Conservation (phyloP, 768 basidiomycete genomes). For the Kondoa subrosea region DNA sequence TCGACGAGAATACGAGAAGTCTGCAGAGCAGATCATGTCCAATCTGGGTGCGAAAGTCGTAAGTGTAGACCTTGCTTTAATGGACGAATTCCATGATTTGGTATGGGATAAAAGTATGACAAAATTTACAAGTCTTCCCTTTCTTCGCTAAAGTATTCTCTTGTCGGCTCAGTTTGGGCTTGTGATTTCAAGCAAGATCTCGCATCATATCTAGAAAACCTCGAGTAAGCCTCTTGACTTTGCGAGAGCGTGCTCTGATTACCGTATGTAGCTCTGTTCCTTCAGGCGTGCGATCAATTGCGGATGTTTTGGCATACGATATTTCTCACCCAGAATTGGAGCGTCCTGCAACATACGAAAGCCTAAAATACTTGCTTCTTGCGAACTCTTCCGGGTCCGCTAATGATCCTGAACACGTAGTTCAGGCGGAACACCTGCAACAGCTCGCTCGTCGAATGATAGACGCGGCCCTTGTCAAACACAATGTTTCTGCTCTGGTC, state of each 20-base stretch:
- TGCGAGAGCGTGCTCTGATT: background rate
- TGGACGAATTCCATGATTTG: background rate
- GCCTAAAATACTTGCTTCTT: background rate
- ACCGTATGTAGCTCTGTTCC: background rate
- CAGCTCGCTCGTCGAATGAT: background rate
- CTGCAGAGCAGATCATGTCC: background rate
- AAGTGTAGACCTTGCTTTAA: background rate
- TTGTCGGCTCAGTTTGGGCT: too few species aligned
- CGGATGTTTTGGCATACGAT: background rate
- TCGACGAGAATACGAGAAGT: background rate
- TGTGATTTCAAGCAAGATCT: background rate
- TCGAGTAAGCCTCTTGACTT: background rate
- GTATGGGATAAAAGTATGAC: too few species aligned
- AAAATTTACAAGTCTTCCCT: too few species aligned
- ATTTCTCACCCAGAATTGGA: background rate
- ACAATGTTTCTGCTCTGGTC: background rate
- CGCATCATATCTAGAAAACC: background rate
- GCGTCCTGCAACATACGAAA: background rate
- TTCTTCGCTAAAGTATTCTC: too few species aligned
- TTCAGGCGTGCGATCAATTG: background rate
- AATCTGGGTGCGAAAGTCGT: background rate
- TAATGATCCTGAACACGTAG: background rate
- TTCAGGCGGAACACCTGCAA: background rate
- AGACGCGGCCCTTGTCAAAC: background rate
- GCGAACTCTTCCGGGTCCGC: background rate